Percentiles rank a stretch among this genome's conserved stretches.
Evolutionary conservation across 768 basidiomycete genomes (phyloP).

Genomic region (Agrocybe pediades): DNA sequence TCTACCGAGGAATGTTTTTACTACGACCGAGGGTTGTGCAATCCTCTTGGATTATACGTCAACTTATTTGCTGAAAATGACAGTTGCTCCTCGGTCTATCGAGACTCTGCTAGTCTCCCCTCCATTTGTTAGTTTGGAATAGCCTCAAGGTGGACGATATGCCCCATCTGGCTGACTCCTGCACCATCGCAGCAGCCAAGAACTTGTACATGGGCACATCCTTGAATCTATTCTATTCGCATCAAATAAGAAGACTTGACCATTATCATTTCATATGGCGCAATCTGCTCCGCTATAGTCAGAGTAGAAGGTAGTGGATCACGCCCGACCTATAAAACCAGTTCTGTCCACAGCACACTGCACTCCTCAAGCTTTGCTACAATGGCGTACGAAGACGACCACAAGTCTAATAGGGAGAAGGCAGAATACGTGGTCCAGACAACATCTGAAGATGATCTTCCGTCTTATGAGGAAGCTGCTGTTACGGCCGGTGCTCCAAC

Average conservation of each 20-base stretch:
- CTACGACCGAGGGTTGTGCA: too few relatives aligned
- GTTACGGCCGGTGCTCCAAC: conserved; percentile 4
- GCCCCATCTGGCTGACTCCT: too few relatives aligned
- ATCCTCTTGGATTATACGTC: too few relatives aligned
- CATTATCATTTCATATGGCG: conserved; percentile 21
- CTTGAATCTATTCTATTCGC: conserved; percentile 7
- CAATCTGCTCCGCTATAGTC: too few relatives aligned
- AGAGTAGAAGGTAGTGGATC: too few relatives aligned
- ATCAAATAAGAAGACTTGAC: conserved; percentile 11
- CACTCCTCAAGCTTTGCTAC: neutral
- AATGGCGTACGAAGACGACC: conserved; percentile 4
- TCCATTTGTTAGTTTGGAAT: too few relatives aligned
- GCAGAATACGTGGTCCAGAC: neutral
- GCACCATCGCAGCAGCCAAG: too few relatives aligned
- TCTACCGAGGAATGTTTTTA: too few relatives aligned
- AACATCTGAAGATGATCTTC: neutral
- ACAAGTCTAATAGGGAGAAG: neutral
- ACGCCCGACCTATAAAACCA: conserved; percentile 24
- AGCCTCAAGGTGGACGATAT: too few relatives aligned
- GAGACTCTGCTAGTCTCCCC: too few relatives aligned
- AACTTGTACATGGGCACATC: neutral
- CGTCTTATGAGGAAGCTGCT: conserved; percentile 5
- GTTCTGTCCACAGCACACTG: neutral
- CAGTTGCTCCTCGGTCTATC: too few relatives aligned
- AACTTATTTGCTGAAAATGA: too few relatives aligned